Evolutionary conservation across 805 yeast species (phyloP).

Genomic region (Jamesozyma lodderae): DNA sequence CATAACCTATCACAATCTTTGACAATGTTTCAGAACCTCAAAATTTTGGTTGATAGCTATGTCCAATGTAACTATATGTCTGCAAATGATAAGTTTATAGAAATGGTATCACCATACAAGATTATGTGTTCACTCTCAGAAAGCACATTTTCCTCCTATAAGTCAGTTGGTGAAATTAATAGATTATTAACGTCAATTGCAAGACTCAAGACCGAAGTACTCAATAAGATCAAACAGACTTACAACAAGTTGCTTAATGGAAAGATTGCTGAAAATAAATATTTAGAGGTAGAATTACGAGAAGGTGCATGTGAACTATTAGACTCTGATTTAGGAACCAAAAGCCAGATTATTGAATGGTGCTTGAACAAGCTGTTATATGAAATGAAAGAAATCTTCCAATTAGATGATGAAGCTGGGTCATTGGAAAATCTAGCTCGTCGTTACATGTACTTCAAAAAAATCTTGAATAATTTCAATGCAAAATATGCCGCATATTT

Average conservation of each 20-base stretch:
- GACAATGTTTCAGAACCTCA: slow-evolving; percentile 78
- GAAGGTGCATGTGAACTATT: slow-evolving; percentile 63
- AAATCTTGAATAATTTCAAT: slow-evolving; percentile 53
- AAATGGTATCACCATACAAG: slow-evolving; percentile 24
- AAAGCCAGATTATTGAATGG: slow-evolving; percentile 59
- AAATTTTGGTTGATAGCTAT: slow-evolving; percentile 58
- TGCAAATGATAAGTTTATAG: slow-evolving; percentile 12
- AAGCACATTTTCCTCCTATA: slow-evolving; percentile 47
- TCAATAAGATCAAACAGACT: slow-evolving; percentile 14
- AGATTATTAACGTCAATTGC: slow-evolving; percentile 23
- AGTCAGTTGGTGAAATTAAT: slow-evolving; percentile 62
- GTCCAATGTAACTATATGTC: slow-evolving; percentile 15
- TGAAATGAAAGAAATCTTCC: slow-evolving; percentile 71
- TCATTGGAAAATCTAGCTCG: slow-evolving; percentile 78
- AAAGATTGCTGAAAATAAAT: slow-evolving; percentile 1
- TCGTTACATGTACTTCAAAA: slow-evolving; percentile 72
- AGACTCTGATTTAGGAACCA: slow-evolving; percentile 47
- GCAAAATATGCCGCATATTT: slow-evolving; percentile 45
- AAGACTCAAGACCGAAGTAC: slow-evolving; percentile 20
- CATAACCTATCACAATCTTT: slow-evolving; percentile 74
- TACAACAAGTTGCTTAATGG: slow-evolving; percentile 7
- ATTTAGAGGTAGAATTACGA: slow-evolving; percentile 28
- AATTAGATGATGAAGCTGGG: slow-evolving; percentile 84
- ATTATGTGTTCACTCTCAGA: slow-evolving; percentile 28
- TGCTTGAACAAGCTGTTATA: slow-evolving; percentile 56